These are phyloP conservation scores for Fusarium robinianum DNA, from an alignment of 2,329 filamentous ascomycete genomes.

Conservation along the genomic window DNA sequence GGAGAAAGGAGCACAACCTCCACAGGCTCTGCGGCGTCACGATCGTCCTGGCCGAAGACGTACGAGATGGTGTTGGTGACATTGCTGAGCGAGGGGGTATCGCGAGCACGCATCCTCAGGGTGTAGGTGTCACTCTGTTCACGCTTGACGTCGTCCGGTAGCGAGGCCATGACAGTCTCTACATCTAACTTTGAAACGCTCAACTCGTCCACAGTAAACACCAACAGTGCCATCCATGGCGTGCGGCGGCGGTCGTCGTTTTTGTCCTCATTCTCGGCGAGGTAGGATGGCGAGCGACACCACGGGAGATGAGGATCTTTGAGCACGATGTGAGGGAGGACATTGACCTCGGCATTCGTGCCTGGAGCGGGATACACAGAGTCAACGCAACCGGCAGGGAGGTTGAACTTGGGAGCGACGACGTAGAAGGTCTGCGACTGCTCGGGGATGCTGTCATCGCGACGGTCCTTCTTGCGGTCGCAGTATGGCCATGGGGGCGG, in stretches of 20 bases:
- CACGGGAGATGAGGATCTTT: conserved; percentile 49
- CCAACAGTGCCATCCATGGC: conserved; percentile 46
- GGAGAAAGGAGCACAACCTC: neutral
- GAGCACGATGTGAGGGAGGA: conserved; percentile 50
- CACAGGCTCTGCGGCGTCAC: neutral
- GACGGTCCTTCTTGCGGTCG: too few species aligned
- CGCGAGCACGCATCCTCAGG: neutral
- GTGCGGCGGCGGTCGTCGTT: conserved; percentile 22
- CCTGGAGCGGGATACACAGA: conserved; percentile 40
- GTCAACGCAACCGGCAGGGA: neutral
- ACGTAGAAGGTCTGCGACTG: too few species aligned
- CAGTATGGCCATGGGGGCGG: too few species aligned
- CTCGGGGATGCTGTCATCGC: too few species aligned
- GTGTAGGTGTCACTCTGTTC: neutral
- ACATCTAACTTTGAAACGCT: neutral
- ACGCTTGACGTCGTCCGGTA: neutral
- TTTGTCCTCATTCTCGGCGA: too few species aligned
- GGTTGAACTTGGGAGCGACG: neutral
- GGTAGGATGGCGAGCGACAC: conserved; percentile 39
- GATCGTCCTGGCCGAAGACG: neutral
- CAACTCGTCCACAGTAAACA: conserved; percentile 42
- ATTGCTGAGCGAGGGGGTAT: neutral
- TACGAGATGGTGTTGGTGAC: neutral
- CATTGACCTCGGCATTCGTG: conserved; percentile 33
- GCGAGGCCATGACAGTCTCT: neutral